Evolutionary conservation across 352 stramenopile species (phyloP), one percentile per base, ranked within the genome.

Genomic region (Phytophthora boehmeriae): DNA sequence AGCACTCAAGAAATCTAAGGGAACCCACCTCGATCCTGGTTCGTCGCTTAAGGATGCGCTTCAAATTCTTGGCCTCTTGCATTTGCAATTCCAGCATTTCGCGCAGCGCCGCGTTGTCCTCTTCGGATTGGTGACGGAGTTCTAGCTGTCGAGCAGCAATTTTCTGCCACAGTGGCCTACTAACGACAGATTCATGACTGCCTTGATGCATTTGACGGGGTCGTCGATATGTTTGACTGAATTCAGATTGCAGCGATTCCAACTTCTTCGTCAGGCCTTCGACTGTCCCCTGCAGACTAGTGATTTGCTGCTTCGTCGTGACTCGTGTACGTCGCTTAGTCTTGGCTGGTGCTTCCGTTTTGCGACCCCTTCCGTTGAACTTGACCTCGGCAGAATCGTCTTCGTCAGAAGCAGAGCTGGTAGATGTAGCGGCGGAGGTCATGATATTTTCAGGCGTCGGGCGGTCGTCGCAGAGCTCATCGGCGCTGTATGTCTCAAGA

Each of bases 31-130:
- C 38, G 45, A 39, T 47, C 41, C 36, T 52, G 0, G 23, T 36
- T 17, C 51, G 54, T 5, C n/a, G n/a, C n/a, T 42, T 47, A 4
- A 64, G 38, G 16, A 53, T 49, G 13, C 46, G 47, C 38, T 64
- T 64, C n/a, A 64, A 30, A 34, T 64, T 73, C 23, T 45, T 73
- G 5, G 63, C 51, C 30, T 68, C 48, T 20, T 63, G 54, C 17
- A 76, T 28, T 27, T 78, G 70, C 8, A 65, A 42, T 28, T 78
- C 42, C 16, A 75, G 10, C 47, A 73, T 63, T 6, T 55, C 19
- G 8, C 57, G 58, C 6, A 78, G 53, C 13, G 48, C 49, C 0
- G 16, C 28, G 34, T 78, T 78, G 13, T 73, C 62, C 32, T 55
- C 42, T 19, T 78, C 61, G 0, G 70, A 63, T 3, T 41, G 38